Percentiles rank a stretch among this genome's conserved stretches.
These are phyloP conservation scores for Butyriboletus appendiculatus DNA, from an alignment of 1,284 basidiomycete species.

Conservation along the genomic window DNA sequence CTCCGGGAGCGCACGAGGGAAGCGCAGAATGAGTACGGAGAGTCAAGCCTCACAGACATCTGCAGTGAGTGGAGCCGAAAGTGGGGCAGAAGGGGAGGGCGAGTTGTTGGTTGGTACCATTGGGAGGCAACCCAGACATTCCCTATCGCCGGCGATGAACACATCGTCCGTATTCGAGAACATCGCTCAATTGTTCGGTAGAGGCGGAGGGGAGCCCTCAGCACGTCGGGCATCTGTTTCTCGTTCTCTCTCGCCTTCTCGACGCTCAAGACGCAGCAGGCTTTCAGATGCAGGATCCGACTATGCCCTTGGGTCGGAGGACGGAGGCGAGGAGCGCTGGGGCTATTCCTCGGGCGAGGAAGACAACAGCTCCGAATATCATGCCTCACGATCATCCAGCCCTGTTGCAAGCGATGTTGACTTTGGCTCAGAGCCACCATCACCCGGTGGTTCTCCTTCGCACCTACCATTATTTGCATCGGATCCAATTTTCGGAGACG, in stretches of 20 bases:
- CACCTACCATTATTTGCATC: constrained; percentile 66
- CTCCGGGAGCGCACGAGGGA: constrained; percentile 32
- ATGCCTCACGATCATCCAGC: constrained; percentile 35
- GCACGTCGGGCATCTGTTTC: constrained; percentile 56
- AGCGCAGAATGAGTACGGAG: constrained; percentile 49
- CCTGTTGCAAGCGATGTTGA: constrained; percentile 57
- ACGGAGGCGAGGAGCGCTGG: constrained; percentile 68
- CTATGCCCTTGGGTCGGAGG: constrained; percentile 52
- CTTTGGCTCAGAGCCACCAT: constrained; percentile 68
- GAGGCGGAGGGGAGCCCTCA: constrained; percentile 43
- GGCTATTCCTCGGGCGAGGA: constrained; percentile 80
- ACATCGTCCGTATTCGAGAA: constrained; percentile 64
- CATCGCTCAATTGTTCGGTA: constrained; percentile 68
- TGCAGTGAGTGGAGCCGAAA: constrained; percentile 24
- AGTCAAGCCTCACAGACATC: constrained; percentile 45
- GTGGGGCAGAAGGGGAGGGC: constrained; percentile 28
- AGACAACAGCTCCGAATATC: constrained; percentile 40
- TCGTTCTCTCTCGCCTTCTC: constrained; percentile 51
- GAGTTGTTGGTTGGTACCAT: constrained; percentile 24
- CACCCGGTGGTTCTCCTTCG: constrained; percentile 47
- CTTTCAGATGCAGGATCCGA: constrained; percentile 62
- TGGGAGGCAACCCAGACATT: constrained; percentile 31
- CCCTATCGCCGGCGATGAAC: constrained; percentile 43
- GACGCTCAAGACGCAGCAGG: constrained; percentile 53
- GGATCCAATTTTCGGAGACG: constrained; percentile 80